phyloP scores from a whole-genome alignment of 73 alveolate genomes.

The Paramecium sexaurelia region DNA sequence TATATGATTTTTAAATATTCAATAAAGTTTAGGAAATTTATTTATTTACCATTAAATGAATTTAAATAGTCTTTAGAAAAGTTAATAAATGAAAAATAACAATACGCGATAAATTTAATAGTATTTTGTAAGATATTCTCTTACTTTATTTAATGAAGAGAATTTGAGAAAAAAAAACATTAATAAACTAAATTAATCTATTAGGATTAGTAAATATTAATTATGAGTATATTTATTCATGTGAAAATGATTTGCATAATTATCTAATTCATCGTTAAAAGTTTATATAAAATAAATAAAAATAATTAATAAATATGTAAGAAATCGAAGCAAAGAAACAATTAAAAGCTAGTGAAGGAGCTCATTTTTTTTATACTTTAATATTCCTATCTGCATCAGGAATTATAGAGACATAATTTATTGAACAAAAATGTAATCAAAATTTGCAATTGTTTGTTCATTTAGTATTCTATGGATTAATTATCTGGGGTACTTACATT shows the following conservation, averaged over 20 bases:
- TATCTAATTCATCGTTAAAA: slow-evolving; percentile 13
- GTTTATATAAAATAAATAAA: not conserved
- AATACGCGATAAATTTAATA: too few relatives aligned
- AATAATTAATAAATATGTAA: slow-evolving; percentile 31
- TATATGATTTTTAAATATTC: too few relatives aligned
- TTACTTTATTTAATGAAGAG: too few relatives aligned
- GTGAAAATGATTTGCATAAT: not conserved
- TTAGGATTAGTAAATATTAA: too few relatives aligned
- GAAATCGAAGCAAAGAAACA: slow-evolving; percentile 68
- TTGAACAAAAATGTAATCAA: slow-evolving; percentile 51
- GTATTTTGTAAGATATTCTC: too few relatives aligned
- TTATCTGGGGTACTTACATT: slow-evolving; percentile 66
- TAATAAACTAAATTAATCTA: too few relatives aligned
- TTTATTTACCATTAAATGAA: too few relatives aligned
- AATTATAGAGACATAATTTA: slow-evolving; percentile 57
- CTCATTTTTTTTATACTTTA: slow-evolving; percentile 67
- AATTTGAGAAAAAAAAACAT: too few relatives aligned
- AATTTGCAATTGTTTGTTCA: slow-evolving; percentile 52
- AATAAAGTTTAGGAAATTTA: too few relatives aligned
- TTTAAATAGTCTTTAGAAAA: too few relatives aligned
- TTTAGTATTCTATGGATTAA: slow-evolving; percentile 63
- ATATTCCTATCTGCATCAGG: slow-evolving; percentile 66
- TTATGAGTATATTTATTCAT: not conserved
- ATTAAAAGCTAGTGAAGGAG: slow-evolving; percentile 68
- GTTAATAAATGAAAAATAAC: too few relatives aligned